Conservation (phyloP, 768 basidiomycete genomes). For the Guyanaporus albipodus region DNA sequence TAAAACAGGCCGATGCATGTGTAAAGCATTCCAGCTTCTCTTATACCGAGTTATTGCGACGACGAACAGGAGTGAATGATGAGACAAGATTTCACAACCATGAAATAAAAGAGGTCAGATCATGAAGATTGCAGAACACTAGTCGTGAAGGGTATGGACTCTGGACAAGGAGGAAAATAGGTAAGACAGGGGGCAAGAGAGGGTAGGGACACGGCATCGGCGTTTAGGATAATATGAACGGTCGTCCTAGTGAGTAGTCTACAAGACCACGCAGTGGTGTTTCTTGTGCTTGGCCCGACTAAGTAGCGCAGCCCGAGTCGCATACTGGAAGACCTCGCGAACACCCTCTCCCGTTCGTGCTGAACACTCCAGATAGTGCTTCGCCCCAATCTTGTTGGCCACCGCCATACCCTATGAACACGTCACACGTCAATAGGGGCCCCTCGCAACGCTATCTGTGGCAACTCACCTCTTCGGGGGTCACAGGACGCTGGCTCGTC, state of each 20-base stretch:
- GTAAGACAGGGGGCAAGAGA: conserved; percentile 14
- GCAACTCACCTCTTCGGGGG: conserved; percentile 76
- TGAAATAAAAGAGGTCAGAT: conserved; percentile 30
- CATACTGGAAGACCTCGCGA: conserved; percentile 97
- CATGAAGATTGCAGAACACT: conserved; percentile 37
- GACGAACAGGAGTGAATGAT: conserved; percentile 1
- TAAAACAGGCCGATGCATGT: neutral
- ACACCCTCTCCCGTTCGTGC: conserved; percentile 96
- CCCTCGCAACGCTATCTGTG: neutral
- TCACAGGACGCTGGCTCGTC: conserved; percentile 92
- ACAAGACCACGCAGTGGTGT: conserved; percentile 43
- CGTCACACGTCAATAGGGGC: neutral
- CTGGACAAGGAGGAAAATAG: conserved; percentile 20
- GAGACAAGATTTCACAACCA: conserved; percentile 12
- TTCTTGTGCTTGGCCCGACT: conserved; percentile 48
- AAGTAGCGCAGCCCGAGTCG: conserved; percentile 88
- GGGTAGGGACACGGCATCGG: conserved; percentile 18
- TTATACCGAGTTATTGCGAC: neutral
- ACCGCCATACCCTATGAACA: conserved; percentile 83
- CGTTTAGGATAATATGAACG: conserved; percentile 18
- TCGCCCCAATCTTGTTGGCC: conserved; percentile 94
- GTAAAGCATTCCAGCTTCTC: too few species aligned
- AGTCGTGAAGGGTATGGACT: conserved; percentile 37
- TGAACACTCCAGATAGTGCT: conserved; percentile 96
- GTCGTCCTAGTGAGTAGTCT: conserved; percentile 29